Percentiles rank a stretch among this genome's conserved stretches.
Conservation (phyloP, 495 filamentous ascomycete genomes). For the Daldinia childiae region DNA sequence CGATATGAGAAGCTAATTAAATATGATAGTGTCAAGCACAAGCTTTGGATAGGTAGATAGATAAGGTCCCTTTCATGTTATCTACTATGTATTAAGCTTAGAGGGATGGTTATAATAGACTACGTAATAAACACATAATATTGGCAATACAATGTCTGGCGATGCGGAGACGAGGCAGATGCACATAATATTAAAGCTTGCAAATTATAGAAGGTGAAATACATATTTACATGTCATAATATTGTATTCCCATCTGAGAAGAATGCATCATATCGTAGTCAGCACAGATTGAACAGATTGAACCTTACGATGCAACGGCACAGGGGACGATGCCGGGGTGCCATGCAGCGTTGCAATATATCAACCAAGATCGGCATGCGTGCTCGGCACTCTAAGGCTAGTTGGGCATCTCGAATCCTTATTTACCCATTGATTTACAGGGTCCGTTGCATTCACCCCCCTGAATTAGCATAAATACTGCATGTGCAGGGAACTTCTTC, state of each 20-base stretch:
- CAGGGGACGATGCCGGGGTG: neutral
- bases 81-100: slow-evolving; percentile 12
- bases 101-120: slow-evolving; percentile 18
- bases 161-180: slow-evolving; percentile 15
- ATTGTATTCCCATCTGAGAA: slow-evolving; percentile 12
- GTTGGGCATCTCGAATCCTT: slow-evolving; percentile 22
- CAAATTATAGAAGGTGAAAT: slow-evolving; percentile 11
- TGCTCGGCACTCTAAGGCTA: slow-evolving; percentile 29
- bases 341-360: slow-evolving; percentile 30
- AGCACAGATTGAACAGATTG: slow-evolving; percentile 21
- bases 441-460: slow-evolving; percentile 42
- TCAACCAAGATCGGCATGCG: slow-evolving; percentile 31
- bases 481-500: slow-evolving; percentile 32
- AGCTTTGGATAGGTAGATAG: slow-evolving; percentile 53
- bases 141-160: slow-evolving; percentile 15
- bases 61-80: slow-evolving; percentile 29
- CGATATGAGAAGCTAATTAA: slow-evolving; percentile 29
- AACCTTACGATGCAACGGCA: slow-evolving; percentile 35
- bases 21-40: slow-evolving; percentile 58
- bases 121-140: slow-evolving; percentile 4
- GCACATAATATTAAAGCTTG: slow-evolving; percentile 7
- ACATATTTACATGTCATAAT: slow-evolving; percentile 13
- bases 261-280: slow-evolving; percentile 10
- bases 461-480: slow-evolving; percentile 41
- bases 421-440: slow-evolving; percentile 26